Percentiles rank a stretch among this genome's conserved stretches.
Conservation (phyloP, 306 rosid species). For the Glycine soja region DNA sequence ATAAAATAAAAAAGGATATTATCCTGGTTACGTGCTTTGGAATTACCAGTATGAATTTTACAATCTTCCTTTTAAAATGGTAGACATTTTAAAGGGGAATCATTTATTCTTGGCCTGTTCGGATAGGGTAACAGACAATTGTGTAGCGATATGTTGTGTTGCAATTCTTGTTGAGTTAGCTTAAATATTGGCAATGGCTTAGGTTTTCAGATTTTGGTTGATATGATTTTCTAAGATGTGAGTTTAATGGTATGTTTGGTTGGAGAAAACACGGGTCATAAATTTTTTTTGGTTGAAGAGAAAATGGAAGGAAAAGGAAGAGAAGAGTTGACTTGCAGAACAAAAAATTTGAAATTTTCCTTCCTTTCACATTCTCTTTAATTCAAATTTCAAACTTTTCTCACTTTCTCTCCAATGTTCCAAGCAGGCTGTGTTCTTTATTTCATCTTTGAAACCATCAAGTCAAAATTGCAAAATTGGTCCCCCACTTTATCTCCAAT, state of each 20-base stretch:
- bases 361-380: too few species aligned
- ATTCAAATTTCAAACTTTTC: too few species aligned
- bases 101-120: background rate
- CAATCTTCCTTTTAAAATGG: background rate
- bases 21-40: constrained; percentile 22
- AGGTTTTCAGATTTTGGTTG: background rate
- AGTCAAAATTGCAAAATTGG: too few species aligned
- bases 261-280: background rate
- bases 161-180: background rate
- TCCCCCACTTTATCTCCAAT: too few species aligned
- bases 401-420: too few species aligned
- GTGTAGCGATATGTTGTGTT: background rate
- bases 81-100: background rate
- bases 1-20: constrained; percentile 41
- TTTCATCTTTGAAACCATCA: too few species aligned
- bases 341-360: too few species aligned
- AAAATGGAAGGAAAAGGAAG: background rate
- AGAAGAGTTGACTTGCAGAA: too few species aligned
- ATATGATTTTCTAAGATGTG: too few species aligned
- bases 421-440: too few species aligned
- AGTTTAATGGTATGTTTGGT: too few species aligned
- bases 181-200: background rate
- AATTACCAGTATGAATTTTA: constrained; percentile 26
- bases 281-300: background rate
- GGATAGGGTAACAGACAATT: background rate